Base-by-base conservation (phyloP, 352 stramenopile genomes). In the Globisporangium heterothallicum region DNA sequence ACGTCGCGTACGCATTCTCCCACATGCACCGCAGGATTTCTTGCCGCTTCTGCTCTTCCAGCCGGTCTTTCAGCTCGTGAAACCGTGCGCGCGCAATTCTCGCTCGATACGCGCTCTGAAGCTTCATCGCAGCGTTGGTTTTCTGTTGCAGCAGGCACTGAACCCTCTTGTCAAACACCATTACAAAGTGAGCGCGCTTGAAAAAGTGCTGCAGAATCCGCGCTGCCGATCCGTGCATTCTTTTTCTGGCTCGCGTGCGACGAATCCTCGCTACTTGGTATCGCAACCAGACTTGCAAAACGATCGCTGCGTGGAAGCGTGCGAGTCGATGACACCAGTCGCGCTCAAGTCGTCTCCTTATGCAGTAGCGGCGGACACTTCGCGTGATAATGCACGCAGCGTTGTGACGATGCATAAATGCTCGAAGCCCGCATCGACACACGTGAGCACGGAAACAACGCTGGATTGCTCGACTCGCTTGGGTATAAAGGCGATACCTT, bases 1-100 rank as follows among this genome's bases (percentile, higher is more conserved):
- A 70, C 10, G 73, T 84, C 21, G 80, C 80, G 50, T 86, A 88
- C n/a, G 75, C 72, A 26, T 86, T 84, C 36, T 71, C 53, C 80
- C 80, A 91, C 80, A 91, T 91, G 1, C 46, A 10, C 2, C 67
- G 53, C 25, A 91, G 51, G 19, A 84, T 66, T 19, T 71, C 59
- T 14, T 73, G 63, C 0, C 78, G 64, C n/a, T 59, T 68, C 36
- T 79, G 72, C 4, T 70, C 73, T 44, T 91, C 80, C 30, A 91
- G 54, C 4, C 56, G 48, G 42, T 84, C 78, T 42, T 82, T 79
- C n/a, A 91, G 58, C 9, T 61, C 60, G 58, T 88, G 76, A 45
- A 91, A 84, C 1, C 60, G 63, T 7, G 53, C 53, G 4, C 80
- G 75, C 10, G 80, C 75, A 6, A 68, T 44, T 41, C 85, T 87